Percentiles rank a stretch among this genome's conserved stretches.
Evolutionary conservation across 2,329 filamentous ascomycete species (phyloP).

Genomic region (Fusarium tupiense): DNA sequence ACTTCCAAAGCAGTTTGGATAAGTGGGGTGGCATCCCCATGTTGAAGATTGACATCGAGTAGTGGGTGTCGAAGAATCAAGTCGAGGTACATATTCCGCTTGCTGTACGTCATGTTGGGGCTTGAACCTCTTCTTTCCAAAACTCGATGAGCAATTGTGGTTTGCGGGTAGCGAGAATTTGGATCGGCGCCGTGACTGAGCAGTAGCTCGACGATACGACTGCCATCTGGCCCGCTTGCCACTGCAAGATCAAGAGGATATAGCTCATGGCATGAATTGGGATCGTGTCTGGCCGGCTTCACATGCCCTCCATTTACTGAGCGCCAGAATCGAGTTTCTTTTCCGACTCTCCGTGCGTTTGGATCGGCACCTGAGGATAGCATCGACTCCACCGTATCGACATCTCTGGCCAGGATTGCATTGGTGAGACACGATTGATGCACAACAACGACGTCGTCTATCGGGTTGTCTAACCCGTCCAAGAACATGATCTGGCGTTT

Average conservation of each 20-base stretch:
- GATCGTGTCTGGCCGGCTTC: neutral
- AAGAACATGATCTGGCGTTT: rapidly evolving
- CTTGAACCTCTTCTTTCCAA: rapidly evolving
- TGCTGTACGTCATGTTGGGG: rapidly evolving
- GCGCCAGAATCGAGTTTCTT: rapidly evolving
- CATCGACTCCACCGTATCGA: rapidly evolving
- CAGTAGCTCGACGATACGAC: rapidly evolving
- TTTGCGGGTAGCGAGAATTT: rapidly evolving
- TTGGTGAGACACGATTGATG: neutral
- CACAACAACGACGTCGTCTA: neutral
- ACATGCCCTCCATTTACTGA: rapidly evolving
- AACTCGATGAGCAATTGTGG: neutral
- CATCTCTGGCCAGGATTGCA: neutral
- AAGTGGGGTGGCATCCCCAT: rapidly evolving
- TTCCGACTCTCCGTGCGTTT: neutral
- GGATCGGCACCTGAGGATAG: rapidly evolving
- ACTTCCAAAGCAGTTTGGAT: neutral
- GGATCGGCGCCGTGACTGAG: neutral
- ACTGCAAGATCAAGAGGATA: neutral
- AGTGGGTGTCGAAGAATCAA: neutral
- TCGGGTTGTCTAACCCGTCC: rapidly evolving
- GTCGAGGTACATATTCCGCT: neutral
- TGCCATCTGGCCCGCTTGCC: rapidly evolving
- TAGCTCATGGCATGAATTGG: rapidly evolving
- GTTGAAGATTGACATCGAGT: neutral